Evolutionary conservation across 768 basidiomycete species (phyloP).

Genomic region (Russula foetens): DNA sequence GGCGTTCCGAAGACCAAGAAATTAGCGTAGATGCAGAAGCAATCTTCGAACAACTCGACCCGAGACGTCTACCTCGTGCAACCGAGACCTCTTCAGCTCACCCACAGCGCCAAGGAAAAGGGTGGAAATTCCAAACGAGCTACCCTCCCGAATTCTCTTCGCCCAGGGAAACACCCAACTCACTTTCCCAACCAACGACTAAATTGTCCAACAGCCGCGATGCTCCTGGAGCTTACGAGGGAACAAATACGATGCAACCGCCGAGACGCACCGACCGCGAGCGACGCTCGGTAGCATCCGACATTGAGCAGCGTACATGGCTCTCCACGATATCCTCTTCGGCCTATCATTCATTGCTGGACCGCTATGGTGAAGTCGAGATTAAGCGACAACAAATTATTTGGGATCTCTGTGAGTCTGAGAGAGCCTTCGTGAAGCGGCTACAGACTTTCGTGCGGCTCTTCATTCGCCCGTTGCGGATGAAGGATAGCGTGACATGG

Average conservation of each 20-base stretch:
- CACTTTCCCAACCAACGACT: neutral
- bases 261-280: constrained; percentile 1
- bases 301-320: constrained; percentile 18
- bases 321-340: constrained; percentile 18
- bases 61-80: neutral
- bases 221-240: neutral
- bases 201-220: neutral
- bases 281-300: neutral
- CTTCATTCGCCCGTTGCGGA: constrained; percentile 72
- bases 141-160: neutral
- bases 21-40: constrained; percentile 13
- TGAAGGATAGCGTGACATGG: constrained; percentile 64
- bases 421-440: constrained; percentile 58
- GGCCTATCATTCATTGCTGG: constrained; percentile 31
- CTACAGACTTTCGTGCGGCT: constrained; percentile 58
- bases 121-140: neutral
- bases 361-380: constrained; percentile 41
- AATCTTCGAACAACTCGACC: constrained; percentile 14
- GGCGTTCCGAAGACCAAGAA: constrained; percentile 7
- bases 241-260: neutral
- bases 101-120: neutral
- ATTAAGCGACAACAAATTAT: constrained; percentile 58
- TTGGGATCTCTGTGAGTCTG: constrained; percentile 59
- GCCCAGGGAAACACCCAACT: neutral
- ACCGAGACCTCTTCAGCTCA: neutral